Conservation (phyloP, 805 yeast genomes). For the Candida parachauliodes region DNA sequence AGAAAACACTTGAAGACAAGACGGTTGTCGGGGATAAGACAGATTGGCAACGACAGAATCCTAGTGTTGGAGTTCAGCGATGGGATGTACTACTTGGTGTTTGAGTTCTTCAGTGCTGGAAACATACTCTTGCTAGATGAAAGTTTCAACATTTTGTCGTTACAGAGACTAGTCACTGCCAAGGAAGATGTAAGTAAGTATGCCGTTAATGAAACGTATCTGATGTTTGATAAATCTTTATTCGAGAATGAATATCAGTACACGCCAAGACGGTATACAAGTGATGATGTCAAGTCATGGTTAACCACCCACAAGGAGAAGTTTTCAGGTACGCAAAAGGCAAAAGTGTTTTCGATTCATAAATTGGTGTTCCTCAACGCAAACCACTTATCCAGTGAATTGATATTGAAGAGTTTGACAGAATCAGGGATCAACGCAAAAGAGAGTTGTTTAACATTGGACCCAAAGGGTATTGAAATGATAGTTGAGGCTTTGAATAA, state of each 20-base stretch:
- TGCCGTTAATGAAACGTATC: slow-evolving; percentile 73
- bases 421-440: slow-evolving; percentile 47
- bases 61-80: slow-evolving; percentile 81
- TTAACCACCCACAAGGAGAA: slow-evolving; percentile 28
- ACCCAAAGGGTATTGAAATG: slow-evolving; percentile 24
- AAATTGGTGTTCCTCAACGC: slow-evolving; percentile 65
- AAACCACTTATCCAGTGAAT: slow-evolving; percentile 74
- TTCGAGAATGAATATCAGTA: slow-evolving; percentile 25
- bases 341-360: slow-evolving; percentile 58
- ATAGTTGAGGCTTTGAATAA: slow-evolving; percentile 41
- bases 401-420: slow-evolving; percentile 58
- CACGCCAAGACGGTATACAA: slow-evolving; percentile 19
- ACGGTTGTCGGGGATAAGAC: slow-evolving; percentile 67
- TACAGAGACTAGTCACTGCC: slow-evolving; percentile 77
- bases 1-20: slow-evolving; percentile 83
- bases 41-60: slow-evolving; percentile 78
- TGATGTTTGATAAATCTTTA: slow-evolving; percentile 52
- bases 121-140: slow-evolving; percentile 77
- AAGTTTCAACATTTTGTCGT: slow-evolving; percentile 59
- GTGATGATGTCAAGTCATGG: slow-evolving; percentile 38
- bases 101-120: slow-evolving; percentile 96
- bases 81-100: slow-evolving; percentile 69
- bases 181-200: slow-evolving; percentile 59
- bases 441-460: slow-evolving; percentile 27
- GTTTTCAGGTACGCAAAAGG: slow-evolving; percentile 29